Evolutionary conservation across 2,329 filamentous ascomycete species (phyloP), one percentile per base, ranked within the genome.

Genomic region (Trichoderma simmonsii): DNA sequence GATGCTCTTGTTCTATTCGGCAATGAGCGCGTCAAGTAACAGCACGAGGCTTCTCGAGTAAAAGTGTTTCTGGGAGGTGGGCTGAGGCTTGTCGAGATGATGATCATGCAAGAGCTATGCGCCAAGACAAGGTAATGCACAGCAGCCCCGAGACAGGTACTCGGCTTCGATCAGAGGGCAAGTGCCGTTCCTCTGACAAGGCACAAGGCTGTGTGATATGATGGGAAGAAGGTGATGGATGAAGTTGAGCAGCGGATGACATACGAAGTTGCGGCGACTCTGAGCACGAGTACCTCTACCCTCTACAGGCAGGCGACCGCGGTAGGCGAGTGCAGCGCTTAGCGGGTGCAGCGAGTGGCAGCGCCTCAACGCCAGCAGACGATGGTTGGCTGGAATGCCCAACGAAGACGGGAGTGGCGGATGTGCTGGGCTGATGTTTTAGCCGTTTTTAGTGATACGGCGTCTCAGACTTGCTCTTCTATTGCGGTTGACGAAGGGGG

Each of bases 331-430:
- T 9, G 57, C 56, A 62, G 66, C 21, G 54, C 36, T 70, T 34
- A 57, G 36, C 39, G 56, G 36, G 57, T 32, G 66, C 51, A 69
- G 51, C 36, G 34, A 54, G 48, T 28, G n/a, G 66, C 34, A 69
- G 56, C 15, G 54, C 48, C 61, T 39, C 61, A 63, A 39, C 61
- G 39, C 32, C 61, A 63, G 24, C 56, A 34, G 48, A 36, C 51
- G 26, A 67, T 67, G 64, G 56, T 70, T 70, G 66, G 39, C 36
- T 70, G 66, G 66, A 70, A 70, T 70, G 66, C 32, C 56, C 14
- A 70, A 59, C 66, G 56, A 60, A 61, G 56, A 61, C 66, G 66
- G 66, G 66, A 61, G 66, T 70, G 66, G 66, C 66, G 66, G 66
- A 70, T 48, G 66, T 61, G 66, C 43, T 70, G 56, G 66, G 66